Evolutionary conservation across 2,329 filamentous ascomycete genomes (phyloP).

Genomic region (Calonectria honghensis): DNA sequence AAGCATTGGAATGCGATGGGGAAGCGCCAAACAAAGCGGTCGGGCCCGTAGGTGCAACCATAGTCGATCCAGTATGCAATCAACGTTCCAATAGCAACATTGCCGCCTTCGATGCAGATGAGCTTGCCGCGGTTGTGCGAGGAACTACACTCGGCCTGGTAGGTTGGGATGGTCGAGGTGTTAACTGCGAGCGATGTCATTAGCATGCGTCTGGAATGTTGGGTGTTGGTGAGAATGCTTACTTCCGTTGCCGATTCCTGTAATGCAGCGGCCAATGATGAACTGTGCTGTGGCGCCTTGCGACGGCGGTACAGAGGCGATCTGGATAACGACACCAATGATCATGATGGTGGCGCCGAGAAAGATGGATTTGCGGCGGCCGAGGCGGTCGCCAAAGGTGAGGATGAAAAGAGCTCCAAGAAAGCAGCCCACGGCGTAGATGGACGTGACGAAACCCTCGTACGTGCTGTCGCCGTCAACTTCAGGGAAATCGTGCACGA

Average conservation of each 20-base stretch:
- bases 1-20: constrained; percentile 66
- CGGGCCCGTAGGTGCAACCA: constrained; percentile 64
- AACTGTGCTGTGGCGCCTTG: constrained; percentile 66
- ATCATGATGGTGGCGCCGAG: constrained; percentile 76
- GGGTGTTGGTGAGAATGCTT: neutral
- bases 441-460: constrained; percentile 68
- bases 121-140: constrained; percentile 72
- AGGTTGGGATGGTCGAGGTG: constrained; percentile 73
- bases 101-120: constrained; percentile 69
- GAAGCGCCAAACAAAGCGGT: constrained; percentile 73
- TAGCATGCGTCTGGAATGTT: neutral
- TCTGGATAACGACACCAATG: constrained; percentile 77
- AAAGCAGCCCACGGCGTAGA: constrained; percentile 73
- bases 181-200: constrained; percentile 39
- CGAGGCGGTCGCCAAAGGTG: constrained; percentile 71
- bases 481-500: constrained; percentile 68
- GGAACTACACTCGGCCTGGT: constrained; percentile 73
- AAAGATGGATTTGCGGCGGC: constrained; percentile 72
- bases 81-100: constrained; percentile 64
- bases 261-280: constrained; percentile 70
- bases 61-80: constrained; percentile 67
- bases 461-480: constrained; percentile 66
- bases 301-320: constrained; percentile 57
- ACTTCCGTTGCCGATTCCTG: constrained; percentile 70
- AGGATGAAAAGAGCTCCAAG: constrained; percentile 70